Conservation (phyloP, 345 rosid species). For the Jatropha curcas region DNA sequence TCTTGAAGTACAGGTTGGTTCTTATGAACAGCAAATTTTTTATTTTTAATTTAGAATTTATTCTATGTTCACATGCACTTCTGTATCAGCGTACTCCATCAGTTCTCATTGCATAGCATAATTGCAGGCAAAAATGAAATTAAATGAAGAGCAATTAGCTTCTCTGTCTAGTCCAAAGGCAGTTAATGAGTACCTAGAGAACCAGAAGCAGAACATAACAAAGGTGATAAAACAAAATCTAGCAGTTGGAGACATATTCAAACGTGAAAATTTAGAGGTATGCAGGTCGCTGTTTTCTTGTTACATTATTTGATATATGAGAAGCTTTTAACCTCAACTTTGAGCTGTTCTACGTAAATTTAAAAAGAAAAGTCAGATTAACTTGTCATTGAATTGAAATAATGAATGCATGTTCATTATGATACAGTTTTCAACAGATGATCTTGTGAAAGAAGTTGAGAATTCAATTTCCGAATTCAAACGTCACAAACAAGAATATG, state of each 20-base stretch:
- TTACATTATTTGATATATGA: neutral
- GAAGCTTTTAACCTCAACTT: neutral
- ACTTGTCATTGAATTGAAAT: too few relatives aligned
- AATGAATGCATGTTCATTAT: neutral
- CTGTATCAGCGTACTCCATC: neutral
- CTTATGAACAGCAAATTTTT: neutral
- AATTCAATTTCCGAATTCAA: slow-evolving; percentile 75
- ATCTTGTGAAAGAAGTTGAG: slow-evolving; percentile 77
- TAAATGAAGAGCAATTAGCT: slow-evolving; percentile 74
- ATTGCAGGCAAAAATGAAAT: slow-evolving; percentile 70
- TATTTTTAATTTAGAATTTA: neutral
- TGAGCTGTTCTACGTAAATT: neutral
- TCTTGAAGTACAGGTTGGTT: slow-evolving; percentile 75
- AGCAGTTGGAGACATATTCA: slow-evolving; percentile 78
- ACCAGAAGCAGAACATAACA: slow-evolving; percentile 62
- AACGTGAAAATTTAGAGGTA: slow-evolving; percentile 79
- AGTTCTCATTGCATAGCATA: slow-evolving; percentile 18
- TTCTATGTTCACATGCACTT: neutral
- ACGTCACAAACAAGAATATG: slow-evolving; percentile 73
- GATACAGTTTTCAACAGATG: slow-evolving; percentile 72
- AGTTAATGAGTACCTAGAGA: slow-evolving; percentile 72
- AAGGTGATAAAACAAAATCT: slow-evolving; percentile 66
- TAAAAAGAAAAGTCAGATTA: too few relatives aligned
- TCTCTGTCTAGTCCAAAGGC: slow-evolving; percentile 77
- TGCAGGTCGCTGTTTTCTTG: neutral